A percentile compares a stretch with the other conserved stretches of the same genome.
Conservation (phyloP, 1,284 basidiomycete species). For the Malassezia pachydermatis region DNA sequence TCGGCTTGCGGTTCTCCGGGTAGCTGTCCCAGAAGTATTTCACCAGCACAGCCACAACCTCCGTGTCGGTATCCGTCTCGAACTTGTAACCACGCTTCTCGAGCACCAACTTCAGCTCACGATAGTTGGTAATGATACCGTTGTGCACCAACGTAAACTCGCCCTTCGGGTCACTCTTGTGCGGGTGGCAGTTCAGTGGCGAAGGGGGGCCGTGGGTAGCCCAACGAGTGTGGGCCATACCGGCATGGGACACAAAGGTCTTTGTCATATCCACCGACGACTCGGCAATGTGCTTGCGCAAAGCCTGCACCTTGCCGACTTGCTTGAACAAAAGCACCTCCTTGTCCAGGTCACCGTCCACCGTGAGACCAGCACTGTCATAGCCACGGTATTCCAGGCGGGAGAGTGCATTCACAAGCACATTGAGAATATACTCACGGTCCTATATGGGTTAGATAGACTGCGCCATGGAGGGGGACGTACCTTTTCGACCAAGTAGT, state of each 20-base stretch:
- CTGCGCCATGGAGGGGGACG: neutral
- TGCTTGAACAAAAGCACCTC: conserved; percentile 83
- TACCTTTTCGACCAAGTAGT: conserved; percentile 47
- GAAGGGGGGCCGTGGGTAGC: conserved; percentile 87
- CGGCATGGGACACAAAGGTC: conserved; percentile 75
- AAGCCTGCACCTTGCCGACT: conserved; percentile 90
- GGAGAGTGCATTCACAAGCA: conserved; percentile 80
- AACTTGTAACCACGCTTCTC: conserved; percentile 93
- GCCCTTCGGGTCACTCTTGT: conserved; percentile 67
- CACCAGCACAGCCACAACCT: conserved; percentile 86
- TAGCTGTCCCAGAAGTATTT: conserved; percentile 90
- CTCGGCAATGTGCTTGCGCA: conserved; percentile 80
- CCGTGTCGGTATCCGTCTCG: conserved; percentile 93
- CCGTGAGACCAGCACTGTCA: conserved; percentile 84
- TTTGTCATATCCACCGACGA: conserved; percentile 69
- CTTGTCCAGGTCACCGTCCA: conserved; percentile 80
- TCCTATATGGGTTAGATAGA: conserved; percentile 54
- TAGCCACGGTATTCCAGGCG: conserved; percentile 98
- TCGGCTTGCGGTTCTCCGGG: conserved; percentile 73
- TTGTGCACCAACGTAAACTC: conserved; percentile 97
- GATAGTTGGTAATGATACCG: conserved; percentile 93
- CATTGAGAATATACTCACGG: conserved; percentile 83
- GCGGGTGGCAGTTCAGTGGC: conserved; percentile 85
- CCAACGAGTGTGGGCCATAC: conserved; percentile 99
- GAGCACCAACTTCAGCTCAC: conserved; percentile 80